Base-by-base conservation (phyloP, 345 rosid genomes). In the Streptanthus diversifolius region DNA sequence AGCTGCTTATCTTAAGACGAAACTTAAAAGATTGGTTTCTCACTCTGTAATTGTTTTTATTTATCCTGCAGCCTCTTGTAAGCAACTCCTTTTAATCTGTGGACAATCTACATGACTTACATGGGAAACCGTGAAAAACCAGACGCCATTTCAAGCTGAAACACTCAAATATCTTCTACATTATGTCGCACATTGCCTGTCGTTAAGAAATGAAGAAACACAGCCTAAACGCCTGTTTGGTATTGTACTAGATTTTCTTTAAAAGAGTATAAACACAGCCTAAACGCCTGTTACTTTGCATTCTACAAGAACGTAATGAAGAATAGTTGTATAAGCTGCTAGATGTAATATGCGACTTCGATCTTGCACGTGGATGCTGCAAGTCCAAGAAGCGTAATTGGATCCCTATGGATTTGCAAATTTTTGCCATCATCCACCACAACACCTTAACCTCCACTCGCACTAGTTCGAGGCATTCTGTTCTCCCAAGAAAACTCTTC, bases 41-140 rank as follows among this genome's bases (percentile, higher is more conserved):
- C 13, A 39, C 19, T 72, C 62, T 25, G 27, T 13, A 51, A 37
- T 70, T 45, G n/a, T 4, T 29, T 65, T 60, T 18, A 2, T 27
- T 58, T 30, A 5, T 54, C 11, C 40, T 37, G 68, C 89, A 93
- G 97, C 92, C 96, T 18, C 72, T 93, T 73, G 89, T 89, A 73
- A 86, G 95, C 91, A 93, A 91, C 79, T 86, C 89, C 0, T 93
- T 93, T 82, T 84, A 96, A 86, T 75, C 48, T 88, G 41, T 93
- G 96, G 98, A 88, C 95, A 3, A 60, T 93, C 51, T 93, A 91
- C 69, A 79, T 93, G 77, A 91, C 97, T 8, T 93, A 86, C 80
- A 89, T 84, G 91, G 97, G 93, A 21, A 82, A 90, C 76, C 82
- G 82, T 71, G 83, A 79, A 49, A 89, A 88, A 74, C 86, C 82